These are phyloP conservation scores for Mycena vitilis DNA, from an alignment of 768 basidiomycete species.

Conservation along the genomic window DNA sequence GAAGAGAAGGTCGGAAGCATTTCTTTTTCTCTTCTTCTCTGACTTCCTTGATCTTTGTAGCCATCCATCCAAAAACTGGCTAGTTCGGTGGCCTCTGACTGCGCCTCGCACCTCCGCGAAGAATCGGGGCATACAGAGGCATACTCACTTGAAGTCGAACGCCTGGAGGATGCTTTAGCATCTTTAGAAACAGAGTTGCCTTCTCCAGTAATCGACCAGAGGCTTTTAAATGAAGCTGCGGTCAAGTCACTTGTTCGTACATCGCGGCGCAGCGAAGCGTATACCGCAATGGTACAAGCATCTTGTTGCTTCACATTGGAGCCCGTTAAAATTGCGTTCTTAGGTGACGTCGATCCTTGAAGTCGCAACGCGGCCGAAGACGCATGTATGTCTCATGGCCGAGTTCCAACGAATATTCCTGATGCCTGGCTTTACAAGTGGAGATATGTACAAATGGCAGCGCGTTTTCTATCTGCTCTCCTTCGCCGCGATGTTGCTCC, in stretches of 20 bases:
- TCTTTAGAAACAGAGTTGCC: conserved; percentile 66
- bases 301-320: conserved; percentile 5
- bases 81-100: conserved; percentile 70
- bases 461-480: conserved; percentile 68
- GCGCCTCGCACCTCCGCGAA: conserved; percentile 68
- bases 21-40: not conserved
- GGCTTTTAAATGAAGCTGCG: conserved; percentile 57
- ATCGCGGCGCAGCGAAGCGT: conserved; percentile 56
- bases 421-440: conserved; percentile 60
- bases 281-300: conserved; percentile 60
- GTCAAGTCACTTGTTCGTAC: conserved; percentile 56
- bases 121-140: conserved; percentile 74
- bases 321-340: conserved; percentile 28
- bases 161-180: conserved; percentile 59
- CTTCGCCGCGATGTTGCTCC: conserved; percentile 72
- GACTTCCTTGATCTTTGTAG: conserved; percentile 46
- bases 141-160: conserved; percentile 61
- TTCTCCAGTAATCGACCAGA: conserved; percentile 51
- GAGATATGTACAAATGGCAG: conserved; percentile 83
- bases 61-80: conserved; percentile 84
- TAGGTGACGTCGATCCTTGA: conserved; percentile 72
- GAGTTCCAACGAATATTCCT: conserved; percentile 20
- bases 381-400: conserved; percentile 68
- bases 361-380: conserved; percentile 68
- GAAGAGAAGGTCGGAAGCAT: conserved; percentile 79